Conservation (phyloP, 148 eudicot species). For the Vaccinium corymbosum region DNA sequence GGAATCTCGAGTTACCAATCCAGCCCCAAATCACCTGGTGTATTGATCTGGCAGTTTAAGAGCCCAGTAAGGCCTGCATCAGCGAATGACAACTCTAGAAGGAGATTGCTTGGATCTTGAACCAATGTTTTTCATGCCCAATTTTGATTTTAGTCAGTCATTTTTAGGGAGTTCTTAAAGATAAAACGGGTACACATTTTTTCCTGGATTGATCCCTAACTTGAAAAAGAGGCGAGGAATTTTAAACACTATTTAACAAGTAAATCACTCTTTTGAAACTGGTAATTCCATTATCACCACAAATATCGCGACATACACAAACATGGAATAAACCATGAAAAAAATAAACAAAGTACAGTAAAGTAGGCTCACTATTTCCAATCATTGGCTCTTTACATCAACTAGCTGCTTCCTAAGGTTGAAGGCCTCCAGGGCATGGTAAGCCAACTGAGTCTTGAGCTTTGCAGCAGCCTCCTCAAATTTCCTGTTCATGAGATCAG, state of each 20-base stretch:
- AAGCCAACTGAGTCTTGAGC: slow-evolving; percentile 57
- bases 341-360: not conserved
- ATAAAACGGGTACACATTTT: not conserved
- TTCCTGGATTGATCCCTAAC: not conserved
- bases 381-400: slow-evolving; percentile 18
- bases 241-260: not conserved
- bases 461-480: slow-evolving; percentile 53
- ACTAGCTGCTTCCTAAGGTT: slow-evolving; percentile 66
- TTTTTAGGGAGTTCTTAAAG: not conserved
- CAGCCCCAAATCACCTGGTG: too few species aligned
- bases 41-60: too few species aligned
- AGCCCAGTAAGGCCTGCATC: too few species aligned
- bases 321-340: not conserved
- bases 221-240: not conserved
- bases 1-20: too few species aligned
- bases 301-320: not conserved
- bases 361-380: not conserved
- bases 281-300: not conserved
- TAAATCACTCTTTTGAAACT: not conserved
- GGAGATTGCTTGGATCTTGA: too few species aligned
- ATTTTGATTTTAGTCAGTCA: not conserved
- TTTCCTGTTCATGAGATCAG: slow-evolving; percentile 54
- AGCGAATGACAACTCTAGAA: too few species aligned
- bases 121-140: not conserved
- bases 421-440: slow-evolving; percentile 45